Evolutionary conservation across 2,329 filamentous ascomycete genomes (phyloP), one percentile per base, ranked within the genome.

Genomic region (Macrophomina tecta): DNA sequence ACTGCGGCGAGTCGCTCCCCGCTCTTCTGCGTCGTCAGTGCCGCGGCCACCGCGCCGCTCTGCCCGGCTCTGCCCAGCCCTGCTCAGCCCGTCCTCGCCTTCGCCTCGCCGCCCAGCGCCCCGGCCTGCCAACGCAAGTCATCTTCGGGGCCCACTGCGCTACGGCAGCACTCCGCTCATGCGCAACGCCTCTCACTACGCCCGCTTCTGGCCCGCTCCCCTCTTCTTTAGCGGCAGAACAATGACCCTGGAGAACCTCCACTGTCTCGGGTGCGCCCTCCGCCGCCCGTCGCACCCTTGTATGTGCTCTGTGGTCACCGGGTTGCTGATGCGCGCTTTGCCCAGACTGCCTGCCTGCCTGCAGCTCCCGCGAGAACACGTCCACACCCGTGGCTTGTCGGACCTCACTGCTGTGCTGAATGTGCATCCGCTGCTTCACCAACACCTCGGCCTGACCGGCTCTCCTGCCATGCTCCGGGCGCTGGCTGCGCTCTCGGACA

Each of bases 71-170:
- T 23, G 23, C 23, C 23, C 23, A 23, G 23, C 23, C 23, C 23
- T 23, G 23, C 23, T 23, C 23, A 23, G 23, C 23, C 23, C 23
- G 23, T 23, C 23, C 23, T 23, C 23, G 2, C 23, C 23, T 23
- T 40, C 38, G 38, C 38, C 8, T 14, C 8, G 8, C 38, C 14
- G 38, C 38, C 38, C 38, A 40, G 38, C 38, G 7, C 23, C 51
- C 16, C 51, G 28, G 11, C 28, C 28, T n/a, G 55, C 18, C 55
- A 60, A 60, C 28, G 40, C 55, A 60, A 60, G 55, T 60, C 55
- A 60, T 45, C 53, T 5, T 5, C 36, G 5, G 5, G 49, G 49
- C 30, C 49, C 49, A 30, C 48, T 23, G 48, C 48, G 14, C 48
- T 51, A 51, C 48, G 48, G 48, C 49, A 52, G 28, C 49, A 4